Evolutionary conservation across 768 basidiomycete genomes (phyloP), one percentile per base, ranked within the genome.

Genomic region (Kwoniella botswanensis): DNA sequence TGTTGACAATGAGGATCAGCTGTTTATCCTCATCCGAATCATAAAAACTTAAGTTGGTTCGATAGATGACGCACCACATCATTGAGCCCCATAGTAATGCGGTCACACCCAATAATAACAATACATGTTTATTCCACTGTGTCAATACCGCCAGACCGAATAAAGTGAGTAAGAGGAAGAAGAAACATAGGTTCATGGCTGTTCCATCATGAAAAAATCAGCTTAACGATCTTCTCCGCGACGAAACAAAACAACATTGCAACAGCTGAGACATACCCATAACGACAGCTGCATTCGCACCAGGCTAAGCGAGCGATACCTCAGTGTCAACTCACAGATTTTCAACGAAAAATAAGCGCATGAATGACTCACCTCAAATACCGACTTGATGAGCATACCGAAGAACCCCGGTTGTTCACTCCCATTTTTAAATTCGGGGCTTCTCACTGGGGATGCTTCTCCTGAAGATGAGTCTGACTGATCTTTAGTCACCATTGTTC

Each of bases 121-220:
- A 57, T 58, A 81, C 80, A 66, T 82, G 82, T 65, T 71, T 73
- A 63, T 81, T 82, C 76, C 77, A 82, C 2, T 56, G 26, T 18
- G 82, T 82, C 15, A 82, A 64, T 65, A 75, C 72, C 3, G 77
- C 80, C 17, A 82, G 70, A n/a, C 44, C 79, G 71, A 82, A 77
- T 12, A 82, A 70, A 3, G 76, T 75, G 6, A 82, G 65, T 29
- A 81, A 55, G 43, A 82, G 76, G 53, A 79, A 67, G 63, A 82
- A 76, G 75, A 82, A 82, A 21, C 74, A 82, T 5, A 80, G 68
- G 70, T 82, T 82, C 82, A 82, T 82, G 6, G 82, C 82, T 82
- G 50, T n/a, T 0, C 21, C 18, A 41, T 1, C 9, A 58, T 24
- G 35, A 5, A 35, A 29, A 0, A 10, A 44, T 63, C 60, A 63